Evolutionary conservation across 2,329 filamentous ascomycete species (phyloP).

Genomic region (Diaporthe velutina): DNA sequence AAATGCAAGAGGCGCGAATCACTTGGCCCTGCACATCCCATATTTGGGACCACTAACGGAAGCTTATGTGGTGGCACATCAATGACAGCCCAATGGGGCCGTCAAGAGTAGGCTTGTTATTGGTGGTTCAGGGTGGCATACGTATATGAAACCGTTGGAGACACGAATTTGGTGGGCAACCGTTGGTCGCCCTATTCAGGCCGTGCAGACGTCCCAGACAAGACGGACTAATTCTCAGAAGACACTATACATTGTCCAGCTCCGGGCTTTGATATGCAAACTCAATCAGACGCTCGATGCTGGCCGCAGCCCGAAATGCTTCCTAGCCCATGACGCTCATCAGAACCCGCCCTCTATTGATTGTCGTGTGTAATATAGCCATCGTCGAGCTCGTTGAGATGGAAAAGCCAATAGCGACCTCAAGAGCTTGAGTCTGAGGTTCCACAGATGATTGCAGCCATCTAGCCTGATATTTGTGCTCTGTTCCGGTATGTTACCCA

Average conservation of each 20-base stretch:
- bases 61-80: neutral
- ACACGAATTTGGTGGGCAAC: neutral
- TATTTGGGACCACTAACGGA: neutral
- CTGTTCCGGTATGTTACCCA: neutral
- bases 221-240: neutral
- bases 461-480: neutral
- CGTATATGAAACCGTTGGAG: neutral
- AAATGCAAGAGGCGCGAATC: neutral
- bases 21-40: neutral
- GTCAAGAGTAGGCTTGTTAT: neutral
- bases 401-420: neutral
- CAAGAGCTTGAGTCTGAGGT: neutral
- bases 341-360: neutral
- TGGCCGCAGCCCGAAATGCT: neutral
- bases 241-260: neutral
- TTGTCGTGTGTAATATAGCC: neutral
- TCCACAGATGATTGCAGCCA: neutral
- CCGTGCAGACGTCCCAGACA: neutral
- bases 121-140: neutral
- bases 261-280: neutral
- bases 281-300: too few species aligned
- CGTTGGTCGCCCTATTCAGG: neutral
- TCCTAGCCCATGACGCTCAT: too few species aligned
- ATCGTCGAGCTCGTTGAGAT: neutral
- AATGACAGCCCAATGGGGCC: neutral